Percentiles rank a stretch among this genome's conserved stretches.
phyloP scores from a whole-genome alignment of 2,329 filamentous ascomycete genomes.

The Fusarium aywerte region DNA sequence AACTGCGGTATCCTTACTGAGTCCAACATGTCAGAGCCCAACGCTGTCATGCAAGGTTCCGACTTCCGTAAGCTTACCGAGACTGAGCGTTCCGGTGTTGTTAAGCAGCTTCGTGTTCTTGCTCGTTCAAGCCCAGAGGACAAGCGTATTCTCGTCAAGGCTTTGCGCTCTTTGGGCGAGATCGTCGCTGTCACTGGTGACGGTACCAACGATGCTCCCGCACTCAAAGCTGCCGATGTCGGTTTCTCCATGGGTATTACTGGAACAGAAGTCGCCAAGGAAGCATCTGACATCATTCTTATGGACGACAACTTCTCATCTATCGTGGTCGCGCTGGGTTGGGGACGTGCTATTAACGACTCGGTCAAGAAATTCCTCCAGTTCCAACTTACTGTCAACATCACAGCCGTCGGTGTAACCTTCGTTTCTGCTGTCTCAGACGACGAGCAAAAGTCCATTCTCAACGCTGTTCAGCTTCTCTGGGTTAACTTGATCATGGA shows the following conservation, averaged over 20 bases:
- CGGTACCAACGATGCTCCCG: conserved; percentile 73
- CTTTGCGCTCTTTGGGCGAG: conserved; percentile 72
- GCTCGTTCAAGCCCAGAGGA: conserved; percentile 77
- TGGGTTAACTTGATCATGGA: conserved; percentile 79
- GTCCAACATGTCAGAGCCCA: conserved; percentile 66
- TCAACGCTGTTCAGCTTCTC: conserved; percentile 73
- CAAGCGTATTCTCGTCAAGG: conserved; percentile 72
- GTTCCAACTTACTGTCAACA: conserved; percentile 76
- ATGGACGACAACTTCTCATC: conserved; percentile 74
- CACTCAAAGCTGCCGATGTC: conserved; percentile 73
- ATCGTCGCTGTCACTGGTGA: conserved; percentile 75
- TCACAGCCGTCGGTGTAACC: conserved; percentile 72
- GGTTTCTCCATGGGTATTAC: conserved; percentile 76
- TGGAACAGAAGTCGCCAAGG: conserved; percentile 72
- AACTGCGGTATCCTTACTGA: conserved; percentile 60
- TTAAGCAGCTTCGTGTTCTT: conserved; percentile 73
- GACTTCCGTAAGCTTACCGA: conserved; percentile 69
- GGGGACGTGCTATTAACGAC: conserved; percentile 75
- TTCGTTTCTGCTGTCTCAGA: conserved; percentile 70
- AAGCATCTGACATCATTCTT: conserved; percentile 73
- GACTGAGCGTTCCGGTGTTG: conserved; percentile 59
- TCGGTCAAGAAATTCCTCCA: conserved; percentile 75
- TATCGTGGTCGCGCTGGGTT: conserved; percentile 73
- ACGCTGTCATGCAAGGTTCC: conserved; percentile 61
- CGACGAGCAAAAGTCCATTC: conserved; percentile 65